Percentiles rank a stretch among this genome's conserved stretches.
Evolutionary conservation across 441 rosid species (phyloP).

Genomic region (Macaranga tanarius): DNA sequence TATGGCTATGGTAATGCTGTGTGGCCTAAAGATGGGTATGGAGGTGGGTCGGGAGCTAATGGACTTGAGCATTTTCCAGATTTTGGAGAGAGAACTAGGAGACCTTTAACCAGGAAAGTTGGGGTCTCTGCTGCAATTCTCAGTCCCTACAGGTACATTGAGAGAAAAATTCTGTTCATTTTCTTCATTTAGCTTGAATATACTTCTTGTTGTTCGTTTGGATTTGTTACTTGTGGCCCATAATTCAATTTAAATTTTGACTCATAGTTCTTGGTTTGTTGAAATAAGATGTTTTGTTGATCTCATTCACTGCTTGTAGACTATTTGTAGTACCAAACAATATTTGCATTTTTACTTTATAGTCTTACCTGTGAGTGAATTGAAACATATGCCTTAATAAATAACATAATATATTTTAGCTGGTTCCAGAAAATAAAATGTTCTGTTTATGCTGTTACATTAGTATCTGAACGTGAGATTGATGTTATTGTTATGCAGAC

Average conservation of each 20-base stretch:
- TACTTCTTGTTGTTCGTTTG: not conserved
- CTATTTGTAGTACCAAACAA: too few species aligned
- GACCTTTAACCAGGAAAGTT: conserved; percentile 80
- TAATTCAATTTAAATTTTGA: not conserved
- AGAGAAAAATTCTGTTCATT: not conserved
- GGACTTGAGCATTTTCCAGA: conserved; percentile 69
- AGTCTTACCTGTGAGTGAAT: not conserved
- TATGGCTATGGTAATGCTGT: conserved; percentile 89
- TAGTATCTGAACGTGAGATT: conserved; percentile 5
- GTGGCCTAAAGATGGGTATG: conserved; percentile 87
- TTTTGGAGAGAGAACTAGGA: conserved; percentile 59
- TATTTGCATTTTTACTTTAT: not conserved
- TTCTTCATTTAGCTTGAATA: not conserved
- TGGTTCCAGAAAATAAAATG: not conserved
- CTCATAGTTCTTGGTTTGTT: not conserved
- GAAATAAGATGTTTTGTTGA: not conserved
- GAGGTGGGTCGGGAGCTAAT: conserved; percentile 55
- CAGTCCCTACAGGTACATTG: conserved; percentile 78
- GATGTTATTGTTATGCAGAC: conserved; percentile 34
- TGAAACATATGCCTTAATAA: too few species aligned
- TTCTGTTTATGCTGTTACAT: not conserved
- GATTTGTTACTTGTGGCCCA: not conserved
- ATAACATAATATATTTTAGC: not conserved
- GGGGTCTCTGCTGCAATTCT: conserved; percentile 67
- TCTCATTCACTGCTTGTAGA: too few species aligned